Evolutionary conservation across 2,329 filamentous ascomycete genomes (phyloP), one percentile per base, ranked within the genome.

Genomic region (Fusarium duplospermum): DNA sequence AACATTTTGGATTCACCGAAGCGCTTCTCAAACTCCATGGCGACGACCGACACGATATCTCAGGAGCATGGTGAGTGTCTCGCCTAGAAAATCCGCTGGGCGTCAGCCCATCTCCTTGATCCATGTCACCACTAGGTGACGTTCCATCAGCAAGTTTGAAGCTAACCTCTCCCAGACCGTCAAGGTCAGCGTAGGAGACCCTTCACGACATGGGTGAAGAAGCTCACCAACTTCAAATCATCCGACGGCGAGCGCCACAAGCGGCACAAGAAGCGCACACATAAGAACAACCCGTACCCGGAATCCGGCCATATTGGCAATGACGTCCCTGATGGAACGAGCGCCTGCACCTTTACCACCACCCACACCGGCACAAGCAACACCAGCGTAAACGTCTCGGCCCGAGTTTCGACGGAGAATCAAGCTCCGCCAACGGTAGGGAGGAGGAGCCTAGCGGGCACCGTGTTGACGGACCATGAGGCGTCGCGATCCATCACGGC

Each of bases 181-280:
- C 87, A 88, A 75, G 76, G 84, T 80, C 89, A 89, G 77, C 93
- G 94, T 75, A 92, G 95, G 77, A 91, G 94, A 73, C 96, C 95
- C 27, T 98, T 98, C 81, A 90, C 95, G 56, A 94, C 92, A 76
- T 97, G 96, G 93, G 94, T 99, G 87, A 97, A 95, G 87, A 95
- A 95, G 80, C 90, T 98, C 66, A 92, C 95, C 71, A 96, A 93
- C 82, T 92, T 98, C 84, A 98, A 97, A 83, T 88, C 86, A 6
- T 93, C 92, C 35, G 90, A 89, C 72, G 88, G 90, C 69, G 87
- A 87, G 47, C 76, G 83, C 78, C 67, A 82, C 80, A 78, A 83
- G 80, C 72, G 83, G 78, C 69, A 86, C 61, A 87, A 86, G 73
- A 93, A 92, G 83, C 87, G 86, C 57, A 81, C 84, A 20, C 85